Evolutionary conservation across 2,329 filamentous ascomycete genomes (phyloP), one percentile per base, ranked within the genome.

Genomic region (Kalmusia sp.): DNA sequence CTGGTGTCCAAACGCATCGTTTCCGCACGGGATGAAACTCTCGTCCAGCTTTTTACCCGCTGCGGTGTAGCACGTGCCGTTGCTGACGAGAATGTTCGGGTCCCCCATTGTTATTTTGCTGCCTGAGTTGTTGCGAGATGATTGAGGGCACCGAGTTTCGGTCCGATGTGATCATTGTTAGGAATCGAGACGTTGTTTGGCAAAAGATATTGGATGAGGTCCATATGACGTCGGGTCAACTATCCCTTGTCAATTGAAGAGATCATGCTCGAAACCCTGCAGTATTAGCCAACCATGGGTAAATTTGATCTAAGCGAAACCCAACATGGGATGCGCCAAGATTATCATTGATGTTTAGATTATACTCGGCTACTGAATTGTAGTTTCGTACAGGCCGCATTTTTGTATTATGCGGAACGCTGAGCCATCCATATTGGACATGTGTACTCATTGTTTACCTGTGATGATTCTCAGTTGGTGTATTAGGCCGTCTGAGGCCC

Each of bases 1-100:
- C 24, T 48, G 45, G 14, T 25, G 34, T 3, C 45, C 45, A 24
- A 48, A 48, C 1, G 45, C 45, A 14, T 19, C 14, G 22, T 48
- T 48, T 8, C 45, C 45, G 45, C 45, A 48, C n/a, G 45, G 45
- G 9, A 48, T 48, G 22, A 48, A 48, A 21, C 34, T 39, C 8
- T 31, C 34, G 14, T 39, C 45, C 30, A 48, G 45, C 45, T 48
- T 48, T 19, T 48, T 31, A 14, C 45, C 45, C n/a, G 45, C 45
- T 21, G 33, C 30, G 25, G 31, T 38, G 9, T 48, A 48, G 45
- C 45, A 48, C 15, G 45, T 48, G 33, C 45, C 45, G 24, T 48
- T 48, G 34, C 45, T 48, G 9, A 48, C 45, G 33, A 39, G 34
- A 15, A 48, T 48, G 35, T 48, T 22, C n/a, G 39, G 35, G 24